Percentiles rank a stretch among this genome's conserved stretches.
phyloP scores from a whole-genome alignment of 169 alveolate genomes.

The Plasmodium ovale region DNA sequence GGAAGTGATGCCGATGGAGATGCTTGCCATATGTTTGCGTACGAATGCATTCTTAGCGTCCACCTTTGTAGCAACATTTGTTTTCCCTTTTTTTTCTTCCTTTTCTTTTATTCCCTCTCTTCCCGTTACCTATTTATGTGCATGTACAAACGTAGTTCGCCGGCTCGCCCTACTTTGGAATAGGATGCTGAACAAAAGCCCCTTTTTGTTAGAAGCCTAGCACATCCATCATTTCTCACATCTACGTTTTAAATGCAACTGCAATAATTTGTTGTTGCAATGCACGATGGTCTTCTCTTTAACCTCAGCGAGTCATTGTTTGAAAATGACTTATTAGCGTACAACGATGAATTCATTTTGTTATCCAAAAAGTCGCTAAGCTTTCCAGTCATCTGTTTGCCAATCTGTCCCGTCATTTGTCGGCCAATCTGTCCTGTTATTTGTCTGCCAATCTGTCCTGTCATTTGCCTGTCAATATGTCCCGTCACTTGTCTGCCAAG shows the following conservation, averaged over 20 bases:
- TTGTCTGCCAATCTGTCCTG: neutral
- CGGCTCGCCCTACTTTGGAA: neutral
- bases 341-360: constrained; percentile 4
- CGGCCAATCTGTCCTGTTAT: neutral
- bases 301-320: constrained; percentile 9
- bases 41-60: too few species aligned
- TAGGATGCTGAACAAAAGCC: neutral
- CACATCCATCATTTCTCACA: neutral
- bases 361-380: neutral
- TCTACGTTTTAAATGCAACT: constrained; percentile 33
- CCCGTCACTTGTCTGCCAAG: neutral
- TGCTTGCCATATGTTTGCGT: too few species aligned
- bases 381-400: neutral
- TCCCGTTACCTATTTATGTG: neutral
- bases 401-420: neutral
- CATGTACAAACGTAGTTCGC: neutral
- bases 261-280: constrained; percentile 35
- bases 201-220: neutral
- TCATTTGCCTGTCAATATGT: neutral
- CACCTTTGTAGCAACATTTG: too few species aligned
- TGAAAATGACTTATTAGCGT: neutral
- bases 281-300: constrained; percentile 24
- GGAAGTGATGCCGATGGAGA: too few species aligned
- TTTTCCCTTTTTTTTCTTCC: too few species aligned
- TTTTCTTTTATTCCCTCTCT: too few species aligned